Percentiles rank a stretch among this genome's conserved stretches.
Evolutionary conservation across 2,329 filamentous ascomycete species (phyloP).

Genomic region (Uncinocarpus reesii): DNA sequence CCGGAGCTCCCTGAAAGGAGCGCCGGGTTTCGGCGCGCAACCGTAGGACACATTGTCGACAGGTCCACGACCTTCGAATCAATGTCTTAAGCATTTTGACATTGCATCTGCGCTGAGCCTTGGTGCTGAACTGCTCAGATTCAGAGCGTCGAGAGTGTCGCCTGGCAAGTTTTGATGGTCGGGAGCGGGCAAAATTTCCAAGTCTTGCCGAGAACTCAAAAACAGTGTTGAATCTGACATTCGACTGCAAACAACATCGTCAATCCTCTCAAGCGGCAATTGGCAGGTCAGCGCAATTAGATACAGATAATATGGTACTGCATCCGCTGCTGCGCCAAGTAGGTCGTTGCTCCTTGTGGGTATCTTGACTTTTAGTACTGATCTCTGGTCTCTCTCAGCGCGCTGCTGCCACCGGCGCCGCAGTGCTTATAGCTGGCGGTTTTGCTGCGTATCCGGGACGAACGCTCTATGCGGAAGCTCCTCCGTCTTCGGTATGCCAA

Average conservation of each 20-base stretch:
- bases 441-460: slow-evolving; percentile 33
- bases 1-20: slow-evolving; percentile 27
- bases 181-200: slow-evolving; percentile 6
- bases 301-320: slow-evolving; percentile 29
- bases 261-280: slow-evolving; percentile 19
- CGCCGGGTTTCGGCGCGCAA: slow-evolving; percentile 19
- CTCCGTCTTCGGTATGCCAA: slow-evolving; percentile 25
- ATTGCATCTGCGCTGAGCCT: neutral
- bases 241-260: slow-evolving; percentile 12
- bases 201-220: slow-evolving; percentile 14
- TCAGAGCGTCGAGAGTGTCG: slow-evolving; percentile 1
- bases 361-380: slow-evolving; percentile 1
- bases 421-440: slow-evolving; percentile 33
- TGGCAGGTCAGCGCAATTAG: slow-evolving; percentile 20
- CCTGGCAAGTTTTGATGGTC: neutral
- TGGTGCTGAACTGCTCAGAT: neutral
- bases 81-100: slow-evolving; percentile 26
- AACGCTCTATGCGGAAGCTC: slow-evolving; percentile 36
- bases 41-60: slow-evolving; percentile 28
- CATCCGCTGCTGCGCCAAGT: slow-evolving; percentile 36
- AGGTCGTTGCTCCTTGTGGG: slow-evolving; percentile 15
- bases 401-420: slow-evolving; percentile 33
- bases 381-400: slow-evolving; percentile 23
- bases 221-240: slow-evolving; percentile 4
- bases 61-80: slow-evolving; percentile 35